phyloP scores from a whole-genome alignment of 2,329 filamentous ascomycete species.

The Aspergillus ustus region DNA sequence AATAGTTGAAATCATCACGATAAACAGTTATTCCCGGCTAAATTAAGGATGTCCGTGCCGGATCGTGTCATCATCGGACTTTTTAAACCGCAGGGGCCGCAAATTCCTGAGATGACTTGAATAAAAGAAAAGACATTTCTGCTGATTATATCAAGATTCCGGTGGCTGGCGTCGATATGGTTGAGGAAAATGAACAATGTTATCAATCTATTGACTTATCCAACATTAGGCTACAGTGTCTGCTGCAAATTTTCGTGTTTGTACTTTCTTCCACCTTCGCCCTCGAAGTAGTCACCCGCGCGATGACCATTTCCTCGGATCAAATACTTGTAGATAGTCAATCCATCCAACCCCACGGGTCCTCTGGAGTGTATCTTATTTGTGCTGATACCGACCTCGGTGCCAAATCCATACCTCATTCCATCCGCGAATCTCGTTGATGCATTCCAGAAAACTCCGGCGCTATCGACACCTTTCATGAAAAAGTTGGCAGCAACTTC shows the following conservation, averaged over 20 bases:
- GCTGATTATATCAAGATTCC: conserved; percentile 15
- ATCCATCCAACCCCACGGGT: conserved; percentile 88
- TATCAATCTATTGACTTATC: conserved; percentile 10
- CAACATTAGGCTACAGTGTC: conserved; percentile 5
- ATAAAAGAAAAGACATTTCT: conserved; percentile 13
- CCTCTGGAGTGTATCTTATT: conserved; percentile 97
- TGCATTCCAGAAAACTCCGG: conserved; percentile 96
- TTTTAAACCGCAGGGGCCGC: neutral
- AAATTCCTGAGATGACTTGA: conserved; percentile 5
- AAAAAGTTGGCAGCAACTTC: conserved; percentile 74
- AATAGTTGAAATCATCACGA: conserved; percentile 10
- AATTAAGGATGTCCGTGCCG: neutral
- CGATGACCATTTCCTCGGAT: conserved; percentile 81
- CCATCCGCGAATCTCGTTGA: conserved; percentile 94
- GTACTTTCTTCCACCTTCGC: conserved; percentile 58
- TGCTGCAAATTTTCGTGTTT: conserved; percentile 59
- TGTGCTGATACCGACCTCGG: conserved; percentile 96
- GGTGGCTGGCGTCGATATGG: conserved; percentile 20
- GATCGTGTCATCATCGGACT: neutral
- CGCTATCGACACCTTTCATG: conserved; percentile 83
- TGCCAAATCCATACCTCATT: conserved; percentile 96
- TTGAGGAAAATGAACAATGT: conserved; percentile 24
- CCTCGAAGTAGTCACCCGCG: conserved; percentile 70
- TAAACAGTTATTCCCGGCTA: conserved; percentile 7
- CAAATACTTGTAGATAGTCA: conserved; percentile 98